Evolutionary conservation across 805 yeast species (phyloP).

Genomic region (Pichia gijzeniarum): DNA sequence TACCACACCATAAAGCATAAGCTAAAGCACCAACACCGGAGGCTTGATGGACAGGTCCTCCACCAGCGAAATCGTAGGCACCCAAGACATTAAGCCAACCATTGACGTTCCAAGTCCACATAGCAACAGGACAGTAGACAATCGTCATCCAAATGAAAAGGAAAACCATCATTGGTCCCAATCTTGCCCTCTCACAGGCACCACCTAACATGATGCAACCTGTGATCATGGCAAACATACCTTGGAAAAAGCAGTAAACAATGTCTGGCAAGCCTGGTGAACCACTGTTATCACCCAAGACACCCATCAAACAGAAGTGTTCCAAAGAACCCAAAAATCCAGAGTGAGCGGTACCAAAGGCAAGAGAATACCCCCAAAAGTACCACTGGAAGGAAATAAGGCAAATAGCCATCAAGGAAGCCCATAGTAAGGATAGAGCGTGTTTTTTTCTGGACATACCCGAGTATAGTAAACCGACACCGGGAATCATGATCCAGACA

Average conservation of each 20-base stretch:
- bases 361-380: constrained; percentile 94
- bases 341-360: constrained; percentile 51
- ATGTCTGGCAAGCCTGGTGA: constrained; percentile 78
- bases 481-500: constrained; percentile 96
- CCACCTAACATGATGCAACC: constrained; percentile 96
- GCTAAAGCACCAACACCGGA: constrained; percentile 95
- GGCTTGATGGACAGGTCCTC: constrained; percentile 95
- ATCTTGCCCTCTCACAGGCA: constrained; percentile 94
- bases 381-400: constrained; percentile 92
- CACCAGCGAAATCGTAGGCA: constrained; percentile 94
- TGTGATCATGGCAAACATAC: constrained; percentile 93
- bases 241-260: constrained; percentile 85
- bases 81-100: constrained; percentile 89
- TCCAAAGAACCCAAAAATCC: constrained; percentile 74
- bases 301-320: constrained; percentile 75
- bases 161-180: constrained; percentile 95
- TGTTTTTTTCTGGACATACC: constrained; percentile 94
- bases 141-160: constrained; percentile 90
- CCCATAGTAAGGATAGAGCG: constrained; percentile 92
- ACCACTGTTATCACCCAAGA: constrained; percentile 73
- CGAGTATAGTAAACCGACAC: constrained; percentile 87
- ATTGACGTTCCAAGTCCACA: constrained; percentile 94
- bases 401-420: constrained; percentile 82
- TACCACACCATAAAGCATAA: constrained; percentile 87
- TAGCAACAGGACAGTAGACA: constrained; percentile 93